Evolutionary conservation across 2,329 filamentous ascomycete species (phyloP).

Genomic region (Aspergillus fructus): DNA sequence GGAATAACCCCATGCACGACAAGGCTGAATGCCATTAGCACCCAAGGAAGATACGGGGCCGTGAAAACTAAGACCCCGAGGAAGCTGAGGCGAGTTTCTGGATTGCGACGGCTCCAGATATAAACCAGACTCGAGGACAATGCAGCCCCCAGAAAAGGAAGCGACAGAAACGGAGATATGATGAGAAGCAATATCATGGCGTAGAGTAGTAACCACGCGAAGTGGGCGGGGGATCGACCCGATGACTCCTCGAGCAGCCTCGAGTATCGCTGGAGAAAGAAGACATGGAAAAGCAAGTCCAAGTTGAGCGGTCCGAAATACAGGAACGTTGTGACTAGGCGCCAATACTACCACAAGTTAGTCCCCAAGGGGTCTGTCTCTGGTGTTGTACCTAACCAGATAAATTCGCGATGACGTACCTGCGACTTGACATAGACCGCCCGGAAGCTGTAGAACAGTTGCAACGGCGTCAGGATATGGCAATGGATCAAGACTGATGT

Average conservation of each 20-base stretch:
- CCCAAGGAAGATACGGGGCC: conserved; percentile 93
- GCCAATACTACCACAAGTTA: conserved; percentile 74
- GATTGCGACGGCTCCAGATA: conserved; percentile 95
- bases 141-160: conserved; percentile 92
- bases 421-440: conserved; percentile 90
- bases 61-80: conserved; percentile 87
- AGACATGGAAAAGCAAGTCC: conserved; percentile 95
- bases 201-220: conserved; percentile 91
- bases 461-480: conserved; percentile 86
- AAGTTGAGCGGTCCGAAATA: conserved; percentile 95
- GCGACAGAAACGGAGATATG: conserved; percentile 81
- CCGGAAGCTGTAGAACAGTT: conserved; percentile 94
- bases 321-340: conserved; percentile 90
- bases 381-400: background rate
- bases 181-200: conserved; percentile 75
- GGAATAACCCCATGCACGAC: conserved; percentile 87
- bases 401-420: conserved; percentile 55
- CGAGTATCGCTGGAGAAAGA: conserved; percentile 96
- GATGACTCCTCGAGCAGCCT: conserved; percentile 92
- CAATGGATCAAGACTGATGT: conserved; percentile 91
- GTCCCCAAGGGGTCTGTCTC: background rate
- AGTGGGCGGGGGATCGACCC: conserved; percentile 86
- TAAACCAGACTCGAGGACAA: conserved; percentile 93
- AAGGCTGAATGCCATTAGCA: conserved; percentile 87
- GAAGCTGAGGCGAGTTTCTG: conserved; percentile 85